Conservation (phyloP, 768 basidiomycete genomes). For the Tremella fuciformis region DNA sequence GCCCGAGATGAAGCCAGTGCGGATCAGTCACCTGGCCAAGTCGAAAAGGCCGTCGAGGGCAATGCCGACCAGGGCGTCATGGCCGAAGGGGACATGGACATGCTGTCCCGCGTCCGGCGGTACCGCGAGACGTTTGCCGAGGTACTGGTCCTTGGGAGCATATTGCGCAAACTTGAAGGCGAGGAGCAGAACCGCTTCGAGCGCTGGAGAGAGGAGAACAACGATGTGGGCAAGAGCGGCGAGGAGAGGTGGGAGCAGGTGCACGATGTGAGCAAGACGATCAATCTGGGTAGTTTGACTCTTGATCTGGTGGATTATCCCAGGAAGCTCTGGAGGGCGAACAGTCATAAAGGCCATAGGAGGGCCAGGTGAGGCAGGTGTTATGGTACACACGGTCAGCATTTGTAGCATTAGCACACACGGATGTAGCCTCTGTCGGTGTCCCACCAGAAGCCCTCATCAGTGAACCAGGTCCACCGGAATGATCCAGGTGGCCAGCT, state of each 20-base stretch:
- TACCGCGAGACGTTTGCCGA: constrained; percentile 49
- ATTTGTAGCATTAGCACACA: too few relatives aligned
- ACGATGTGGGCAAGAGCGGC: constrained; percentile 5
- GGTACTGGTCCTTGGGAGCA: constrained; percentile 41
- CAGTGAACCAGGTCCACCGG: too few relatives aligned
- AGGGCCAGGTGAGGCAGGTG: too few relatives aligned
- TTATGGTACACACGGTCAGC: too few relatives aligned
- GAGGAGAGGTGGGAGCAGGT: constrained; percentile 7
- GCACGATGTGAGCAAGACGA: too few relatives aligned
- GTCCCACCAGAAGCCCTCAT: too few relatives aligned
- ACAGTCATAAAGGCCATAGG: too few relatives aligned
- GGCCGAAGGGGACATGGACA: constrained; percentile 9
- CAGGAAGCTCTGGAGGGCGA: too few relatives aligned
- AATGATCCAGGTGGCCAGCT: too few relatives aligned
- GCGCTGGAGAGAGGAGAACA: constrained; percentile 20
- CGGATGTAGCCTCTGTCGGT: too few relatives aligned
- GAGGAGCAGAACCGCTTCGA: constrained; percentile 42
- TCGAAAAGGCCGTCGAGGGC: constrained; percentile 13
- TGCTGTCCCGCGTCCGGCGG: constrained; percentile 17
- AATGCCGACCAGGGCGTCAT: not conserved
- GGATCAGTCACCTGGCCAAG: constrained; percentile 12
- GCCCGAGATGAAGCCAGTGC: not conserved
- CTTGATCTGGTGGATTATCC: too few relatives aligned
- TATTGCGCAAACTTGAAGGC: constrained; percentile 45
- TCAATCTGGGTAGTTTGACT: too few relatives aligned